A percentile compares a stretch with the other conserved stretches of the same genome.
phyloP scores from a whole-genome alignment of 2,329 filamentous ascomycete species.

The Penicillium sp. region DNA sequence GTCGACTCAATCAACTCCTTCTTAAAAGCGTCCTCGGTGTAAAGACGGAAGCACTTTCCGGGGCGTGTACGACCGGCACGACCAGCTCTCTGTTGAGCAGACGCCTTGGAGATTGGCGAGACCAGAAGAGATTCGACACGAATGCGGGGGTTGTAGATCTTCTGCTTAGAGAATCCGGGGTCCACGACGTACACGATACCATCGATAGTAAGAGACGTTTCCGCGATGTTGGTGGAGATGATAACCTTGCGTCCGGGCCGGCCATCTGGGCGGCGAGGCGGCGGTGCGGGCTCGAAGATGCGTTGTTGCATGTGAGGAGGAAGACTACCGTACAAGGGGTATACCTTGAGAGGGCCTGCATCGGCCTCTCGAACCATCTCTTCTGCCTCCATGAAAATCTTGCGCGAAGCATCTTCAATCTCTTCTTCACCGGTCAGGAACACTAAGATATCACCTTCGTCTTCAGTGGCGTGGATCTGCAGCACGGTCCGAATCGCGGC shows the following conservation, averaged over 20 bases:
- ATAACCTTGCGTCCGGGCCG: conserved; percentile 90
- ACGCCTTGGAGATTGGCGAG: conserved; percentile 95
- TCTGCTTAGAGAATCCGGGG: conserved; percentile 97
- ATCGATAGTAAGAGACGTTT: conserved; percentile 95
- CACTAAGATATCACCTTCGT: conserved; percentile 84
- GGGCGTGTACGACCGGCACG: conserved; percentile 98
- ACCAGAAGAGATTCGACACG: conserved; percentile 96
- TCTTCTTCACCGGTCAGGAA: conserved; percentile 98
- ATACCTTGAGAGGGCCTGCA: conserved; percentile 81
- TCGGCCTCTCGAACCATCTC: conserved; percentile 89
- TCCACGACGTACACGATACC: conserved; percentile 99
- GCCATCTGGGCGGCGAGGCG: conserved; percentile 66
- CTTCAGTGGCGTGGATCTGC: conserved; percentile 91
- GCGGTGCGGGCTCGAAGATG: conserved; percentile 87
- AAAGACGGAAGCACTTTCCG: conserved; percentile 95
- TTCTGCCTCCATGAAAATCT: conserved; percentile 84
- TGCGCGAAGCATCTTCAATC: conserved; percentile 91
- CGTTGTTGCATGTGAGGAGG: conserved; percentile 89
- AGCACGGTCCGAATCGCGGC: conserved; percentile 89
- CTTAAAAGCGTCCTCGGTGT: conserved; percentile 94
- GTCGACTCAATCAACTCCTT: conserved; percentile 97
- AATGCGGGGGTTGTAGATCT: conserved; percentile 96
- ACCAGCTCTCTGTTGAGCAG: conserved; percentile 93
- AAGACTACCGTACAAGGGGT: conserved; percentile 88
- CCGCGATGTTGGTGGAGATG: conserved; percentile 94